Evolutionary conservation across 2,329 filamentous ascomycete genomes (phyloP), one percentile per base, ranked within the genome.

Genomic region (Aureobasidium vineae): DNA sequence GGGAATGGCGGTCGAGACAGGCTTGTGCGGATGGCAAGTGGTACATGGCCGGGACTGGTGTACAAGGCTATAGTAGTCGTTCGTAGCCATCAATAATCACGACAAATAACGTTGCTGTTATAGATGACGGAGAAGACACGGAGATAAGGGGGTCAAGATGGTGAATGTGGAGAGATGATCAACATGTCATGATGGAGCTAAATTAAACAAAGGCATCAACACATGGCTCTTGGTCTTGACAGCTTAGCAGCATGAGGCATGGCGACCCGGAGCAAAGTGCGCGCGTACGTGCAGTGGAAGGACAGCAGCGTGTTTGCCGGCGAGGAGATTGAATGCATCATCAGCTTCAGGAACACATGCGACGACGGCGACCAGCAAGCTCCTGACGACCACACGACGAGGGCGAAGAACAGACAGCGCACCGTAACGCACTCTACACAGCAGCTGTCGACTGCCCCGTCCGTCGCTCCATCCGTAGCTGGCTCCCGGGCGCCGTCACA

Each of bases 241-340:
- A 40, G 33, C 38, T 36, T 26, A 38, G 49, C 61, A 54, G 41
- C 54, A 59, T 50, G 64, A 59, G 23, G 43, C 43, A 66, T 66
- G 64, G 45, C 63, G n/a, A 26, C 28, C 21, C 40, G 26, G 28
- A 86, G 84, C 79, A 94, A 96, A 82, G 92, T 99, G 77, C 90
- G 93, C 78, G 94, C 97, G 79, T 97, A 94, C 77, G 91, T 99
- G 78, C 88, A 89, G 80, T 99, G 94, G 90, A 90, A 92, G 77
- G 91, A 96, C 76, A 88, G 94, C 77, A 93, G 91, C 69, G 91
- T 99, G 73, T 99, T 98, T 80, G 91, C 95, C 66, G 95, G 95
- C 78, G 95, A 99, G 82, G 90, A 97, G 75, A 86, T 98, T 75
- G 91, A 93, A 80, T 98, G 95, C 79, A 92, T 89, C 71, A 96